Evolutionary conservation across 2,329 filamentous ascomycete genomes (phyloP).

Genomic region (Aspergillus sp.): DNA sequence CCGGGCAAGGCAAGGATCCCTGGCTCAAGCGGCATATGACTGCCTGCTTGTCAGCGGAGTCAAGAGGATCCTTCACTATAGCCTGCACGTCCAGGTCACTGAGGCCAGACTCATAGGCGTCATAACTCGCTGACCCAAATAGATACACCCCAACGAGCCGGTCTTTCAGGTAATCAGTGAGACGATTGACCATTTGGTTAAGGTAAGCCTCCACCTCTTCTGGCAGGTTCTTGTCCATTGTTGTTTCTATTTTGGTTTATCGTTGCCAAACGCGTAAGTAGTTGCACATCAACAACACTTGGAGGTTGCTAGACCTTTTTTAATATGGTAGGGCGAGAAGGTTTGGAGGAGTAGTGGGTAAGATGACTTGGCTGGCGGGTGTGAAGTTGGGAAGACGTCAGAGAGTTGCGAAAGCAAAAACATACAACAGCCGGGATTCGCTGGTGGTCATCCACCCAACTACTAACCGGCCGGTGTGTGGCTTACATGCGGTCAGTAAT

Average conservation of each 20-base stretch:
- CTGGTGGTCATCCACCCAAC: too few species aligned
- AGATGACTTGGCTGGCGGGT: too few species aligned
- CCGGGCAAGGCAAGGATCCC: conserved; percentile 11
- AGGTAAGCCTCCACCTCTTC: conserved; percentile 7
- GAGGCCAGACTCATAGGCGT: conserved; percentile 12
- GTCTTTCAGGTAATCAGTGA: conserved; percentile 8
- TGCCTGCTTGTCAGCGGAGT: conserved; percentile 6
- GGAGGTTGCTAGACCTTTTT: background rate
- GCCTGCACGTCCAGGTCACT: conserved; percentile 10
- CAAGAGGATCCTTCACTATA: conserved; percentile 11
- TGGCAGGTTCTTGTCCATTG: conserved; percentile 7
- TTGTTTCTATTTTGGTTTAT: conserved; percentile 4
- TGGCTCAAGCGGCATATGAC: conserved; percentile 9
- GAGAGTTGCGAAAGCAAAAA: too few species aligned
- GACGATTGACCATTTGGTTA: conserved; percentile 3
- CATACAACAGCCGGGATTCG: too few species aligned
- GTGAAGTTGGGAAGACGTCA: too few species aligned
- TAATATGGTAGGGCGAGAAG: too few species aligned
- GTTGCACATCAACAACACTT: background rate
- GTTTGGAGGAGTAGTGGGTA: too few species aligned
- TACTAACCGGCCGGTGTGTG: too few species aligned
- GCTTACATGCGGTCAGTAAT: too few species aligned
- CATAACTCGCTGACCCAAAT: conserved; percentile 13
- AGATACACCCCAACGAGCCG: conserved; percentile 12
- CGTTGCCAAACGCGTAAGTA: background rate